A percentile compares a stretch with the other conserved stretches of the same genome.
Evolutionary conservation across 768 basidiomycete species (phyloP).

Genomic region (Strobilomyces confusus): DNA sequence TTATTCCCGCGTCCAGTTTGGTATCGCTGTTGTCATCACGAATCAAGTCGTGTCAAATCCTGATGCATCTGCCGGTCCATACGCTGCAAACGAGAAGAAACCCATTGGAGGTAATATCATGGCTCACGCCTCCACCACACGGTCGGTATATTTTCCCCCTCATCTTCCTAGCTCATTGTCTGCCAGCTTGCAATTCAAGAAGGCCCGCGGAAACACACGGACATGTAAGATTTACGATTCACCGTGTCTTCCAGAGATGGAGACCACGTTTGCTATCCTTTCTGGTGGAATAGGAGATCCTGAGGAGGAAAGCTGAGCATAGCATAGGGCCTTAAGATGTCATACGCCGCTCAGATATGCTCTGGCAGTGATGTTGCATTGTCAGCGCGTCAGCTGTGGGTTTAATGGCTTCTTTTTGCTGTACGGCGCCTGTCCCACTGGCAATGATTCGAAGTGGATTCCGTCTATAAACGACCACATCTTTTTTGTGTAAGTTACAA

Average conservation of each 20-base stretch:
- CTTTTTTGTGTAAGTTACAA: slow-evolving; percentile 14
- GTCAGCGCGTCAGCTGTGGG: slow-evolving; percentile 1
- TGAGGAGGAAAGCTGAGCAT: slow-evolving; percentile 67
- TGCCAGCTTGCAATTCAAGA: slow-evolving; percentile 80
- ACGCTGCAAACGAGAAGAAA: slow-evolving; percentile 91
- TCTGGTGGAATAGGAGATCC: slow-evolving; percentile 91
- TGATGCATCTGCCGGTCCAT: slow-evolving; percentile 87
- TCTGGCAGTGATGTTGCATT: slow-evolving; percentile 2
- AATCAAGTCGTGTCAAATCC: slow-evolving; percentile 99
- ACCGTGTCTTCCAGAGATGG: slow-evolving; percentile 94
- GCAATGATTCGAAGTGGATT: background rate
- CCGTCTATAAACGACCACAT: background rate
- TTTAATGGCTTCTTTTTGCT: slow-evolving; percentile 11
- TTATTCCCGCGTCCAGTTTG: slow-evolving; percentile 57
- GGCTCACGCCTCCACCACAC: slow-evolving; percentile 97
- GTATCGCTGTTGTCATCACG: slow-evolving; percentile 94
- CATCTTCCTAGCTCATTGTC: slow-evolving; percentile 4
- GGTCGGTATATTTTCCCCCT: slow-evolving; percentile 42
- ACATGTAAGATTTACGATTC: slow-evolving; percentile 98
- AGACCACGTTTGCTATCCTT: slow-evolving; percentile 93
- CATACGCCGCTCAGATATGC: background rate
- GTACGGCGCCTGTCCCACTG: slow-evolving; percentile 1
- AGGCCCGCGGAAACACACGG: slow-evolving; percentile 86
- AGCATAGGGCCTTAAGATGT: background rate
- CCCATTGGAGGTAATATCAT: slow-evolving; percentile 99